phyloP scores from a whole-genome alignment of 139 green algal species.

The Micromonas pusilla region DNA sequence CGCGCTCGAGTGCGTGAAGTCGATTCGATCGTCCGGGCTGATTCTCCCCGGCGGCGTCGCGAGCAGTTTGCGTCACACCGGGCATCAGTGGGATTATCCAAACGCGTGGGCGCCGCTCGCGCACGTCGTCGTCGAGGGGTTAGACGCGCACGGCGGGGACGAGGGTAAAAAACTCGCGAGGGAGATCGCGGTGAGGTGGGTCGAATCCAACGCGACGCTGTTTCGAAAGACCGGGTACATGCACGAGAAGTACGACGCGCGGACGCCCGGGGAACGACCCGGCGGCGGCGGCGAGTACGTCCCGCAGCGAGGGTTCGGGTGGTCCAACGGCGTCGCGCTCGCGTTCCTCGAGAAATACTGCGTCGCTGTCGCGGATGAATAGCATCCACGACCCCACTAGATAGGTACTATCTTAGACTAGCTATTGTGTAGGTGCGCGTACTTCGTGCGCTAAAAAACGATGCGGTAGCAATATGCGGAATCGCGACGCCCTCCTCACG shows the following conservation, averaged over 20 bases:
- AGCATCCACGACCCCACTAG: no score
- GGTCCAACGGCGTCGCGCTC: slow-evolving; percentile 24
- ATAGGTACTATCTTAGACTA: no score
- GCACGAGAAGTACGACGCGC: slow-evolving; percentile 43
- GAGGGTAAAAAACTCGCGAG: slow-evolving; percentile 18
- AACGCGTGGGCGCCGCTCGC: slow-evolving; percentile 90
- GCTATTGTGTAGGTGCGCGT: no score
- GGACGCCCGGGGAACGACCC: neutral
- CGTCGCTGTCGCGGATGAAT: neutral
- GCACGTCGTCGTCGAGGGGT: slow-evolving; percentile 59
- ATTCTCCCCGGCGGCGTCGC: slow-evolving; percentile 52
- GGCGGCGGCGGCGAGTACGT: slow-evolving; percentile 44
- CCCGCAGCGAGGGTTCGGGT: slow-evolving; percentile 30
- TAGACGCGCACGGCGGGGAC: slow-evolving; percentile 13
- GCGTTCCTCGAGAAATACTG: neutral
- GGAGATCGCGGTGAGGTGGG: slow-evolving; percentile 20
- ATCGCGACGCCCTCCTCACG: neutral
- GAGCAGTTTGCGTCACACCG: slow-evolving; percentile 51
- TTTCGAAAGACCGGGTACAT: slow-evolving; percentile 29
- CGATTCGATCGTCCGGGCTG: slow-evolving; percentile 42
- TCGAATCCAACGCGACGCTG: neutral
- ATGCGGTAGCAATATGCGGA: neutral
- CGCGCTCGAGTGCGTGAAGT: slow-evolving; percentile 22
- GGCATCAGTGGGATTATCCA: slow-evolving; percentile 91
- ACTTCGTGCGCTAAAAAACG: no score